Base-by-base conservation (phyloP, 2,329 filamentous ascomycete genomes). In the Pochonia chlamydosporia region DNA sequence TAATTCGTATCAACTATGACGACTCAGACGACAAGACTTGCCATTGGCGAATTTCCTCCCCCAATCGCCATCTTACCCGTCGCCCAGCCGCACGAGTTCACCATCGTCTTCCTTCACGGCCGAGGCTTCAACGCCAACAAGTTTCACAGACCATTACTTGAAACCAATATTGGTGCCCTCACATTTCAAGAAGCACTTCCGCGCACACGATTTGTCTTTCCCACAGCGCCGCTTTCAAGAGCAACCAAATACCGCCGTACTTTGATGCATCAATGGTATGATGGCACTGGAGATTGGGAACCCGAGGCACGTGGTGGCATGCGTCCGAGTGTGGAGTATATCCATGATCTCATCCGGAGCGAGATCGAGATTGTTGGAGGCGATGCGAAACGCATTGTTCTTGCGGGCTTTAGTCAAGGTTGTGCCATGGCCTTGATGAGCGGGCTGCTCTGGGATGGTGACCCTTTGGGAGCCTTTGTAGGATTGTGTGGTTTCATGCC, bases 331-430 rank as follows among this genome's bases (percentile, higher is more conserved):
- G 59, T 63, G 3, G 52, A 52, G 8, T 69, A 67, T 46, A 42
- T 78, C 0, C 69, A 73, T 33, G 51, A 26, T 0, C 49, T 76
- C 1, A 9, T 77, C 1, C 44, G 48, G 3, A 36, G 49, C 0
- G 73, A 76, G 49, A 61, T 67, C 1, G 54, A 44, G 1, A n/a
- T 56, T 0, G 47, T 78, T 0, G 42, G 41, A 0, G 63, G 61
- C 0, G 68, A 71, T 3, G 52, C 62, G 1, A 44, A 52, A 11
- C 71, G 67, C 36, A 58, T 79, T 0, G 57, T 76, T 1, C 50
- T 81, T 0, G 70, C 72, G 33, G 76, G 76, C 0, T 57, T 79
- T 16, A 80, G 78, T 42, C 76, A 80, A 52, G 78, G 77, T 0
- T 76, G 73, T 52, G 76, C 76, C 3, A 70, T 71, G 36, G 59